These are phyloP conservation scores for Chytriomyces sp. DNA, from an alignment of 192 early-diverging fungal species.

Conservation along the genomic window DNA sequence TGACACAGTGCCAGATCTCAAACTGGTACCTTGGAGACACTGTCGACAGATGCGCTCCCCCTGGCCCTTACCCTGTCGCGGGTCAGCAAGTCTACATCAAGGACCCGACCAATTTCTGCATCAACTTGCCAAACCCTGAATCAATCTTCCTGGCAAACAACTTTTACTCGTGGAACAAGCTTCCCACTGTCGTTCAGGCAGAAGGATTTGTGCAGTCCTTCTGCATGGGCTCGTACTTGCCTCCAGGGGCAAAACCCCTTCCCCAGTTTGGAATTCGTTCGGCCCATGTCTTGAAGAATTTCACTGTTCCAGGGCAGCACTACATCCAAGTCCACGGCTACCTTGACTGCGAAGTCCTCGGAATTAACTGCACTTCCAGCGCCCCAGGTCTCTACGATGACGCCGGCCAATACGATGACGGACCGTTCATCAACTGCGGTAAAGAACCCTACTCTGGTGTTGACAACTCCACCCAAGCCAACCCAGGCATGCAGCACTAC, in stretches of 20 bases:
- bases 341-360: conserved; percentile 35
- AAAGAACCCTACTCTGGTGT: conserved; percentile 48
- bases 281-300: conserved; percentile 31
- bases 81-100: conserved; percentile 48
- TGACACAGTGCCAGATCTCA: conserved; percentile 3
- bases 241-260: conserved; percentile 32
- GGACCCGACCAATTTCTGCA: conserved; percentile 45
- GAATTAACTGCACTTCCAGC: conserved; percentile 37
- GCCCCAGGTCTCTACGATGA: conserved; percentile 32
- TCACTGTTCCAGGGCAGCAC: background rate
- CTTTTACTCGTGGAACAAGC: conserved; percentile 30
- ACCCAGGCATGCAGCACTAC: conserved; percentile 29
- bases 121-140: conserved; percentile 46
- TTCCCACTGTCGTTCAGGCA: conserved; percentile 43
- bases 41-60: conserved; percentile 32
- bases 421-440: conserved; percentile 33
- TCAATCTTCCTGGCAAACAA: conserved; percentile 27
- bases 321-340: conserved; percentile 42
- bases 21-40: conserved; percentile 34
- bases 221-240: conserved; percentile 41
- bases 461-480: conserved; percentile 6
- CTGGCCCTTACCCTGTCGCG: conserved; percentile 13
- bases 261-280: conserved; percentile 30
- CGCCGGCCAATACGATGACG: conserved; percentile 42
- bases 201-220: conserved; percentile 40